Evolutionary conservation across 1,284 basidiomycete genomes (phyloP), one percentile per base, ranked within the genome.

Genomic region (Papiliotrema laurentii): DNA sequence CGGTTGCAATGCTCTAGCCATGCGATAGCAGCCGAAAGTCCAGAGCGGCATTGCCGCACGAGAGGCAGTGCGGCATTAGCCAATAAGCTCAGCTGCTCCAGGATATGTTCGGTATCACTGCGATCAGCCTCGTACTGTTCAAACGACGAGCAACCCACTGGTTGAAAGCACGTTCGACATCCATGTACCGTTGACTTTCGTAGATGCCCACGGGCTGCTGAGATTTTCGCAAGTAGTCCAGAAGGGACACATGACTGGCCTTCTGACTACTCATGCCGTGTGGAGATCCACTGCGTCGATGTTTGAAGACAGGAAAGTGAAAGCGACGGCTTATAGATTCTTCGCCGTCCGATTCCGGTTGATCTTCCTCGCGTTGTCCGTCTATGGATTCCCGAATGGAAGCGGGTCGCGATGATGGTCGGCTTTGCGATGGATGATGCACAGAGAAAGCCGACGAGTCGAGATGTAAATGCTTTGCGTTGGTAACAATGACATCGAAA

Each of bases 171-270:
- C 80, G 78, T 63, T 91, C 88, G 4, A 90, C 74, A 55, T 89
- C 82, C 61, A 89, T 78, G 64, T 89, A 90, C 30, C 82, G 75
- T 61, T 86, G 83, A 11, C 81, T 82, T 70, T 91, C 88, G 58
- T 89, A 89, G 9, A 88, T 81, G 0, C 87, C 89, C 0, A 91
- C 89, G 0, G 81, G 82, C 30, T 80, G 76, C 64, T 87, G 68
- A 1, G 50, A 36, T 46, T 67, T 72, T 9, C 64, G 56, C 31
- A 72, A 49, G 22, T 61, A 55, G 9, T 73, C 72, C 45, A 72
- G 43, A 18, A 73, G 46, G 3, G 66, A 69, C 0, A 65, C 24
- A 44, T 68, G 60, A 43, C 66, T 68, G 6, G 53, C 58, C 21
- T 48, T 57, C n/a, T 58, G 54, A 3, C 51, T 57, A 42, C 18